A percentile compares a stretch with the other conserved stretches of the same genome.
Conservation (phyloP, 371 early-diverging fungal genomes). For the Capillidium rhysosporum region DNA sequence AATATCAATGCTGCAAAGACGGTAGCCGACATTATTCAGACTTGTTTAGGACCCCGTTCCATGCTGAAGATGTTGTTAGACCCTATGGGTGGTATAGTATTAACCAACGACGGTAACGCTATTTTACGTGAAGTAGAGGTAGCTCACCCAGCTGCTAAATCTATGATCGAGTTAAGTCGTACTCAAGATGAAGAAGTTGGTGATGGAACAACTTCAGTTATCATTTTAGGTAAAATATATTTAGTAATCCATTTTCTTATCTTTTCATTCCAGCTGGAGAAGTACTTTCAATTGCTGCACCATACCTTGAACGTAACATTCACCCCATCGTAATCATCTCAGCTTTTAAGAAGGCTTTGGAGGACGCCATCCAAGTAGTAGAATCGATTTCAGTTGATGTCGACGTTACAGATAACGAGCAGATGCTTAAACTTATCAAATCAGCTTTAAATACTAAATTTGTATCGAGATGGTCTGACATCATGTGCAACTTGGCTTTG, state of each 20-base stretch:
- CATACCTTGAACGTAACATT: conserved; percentile 87
- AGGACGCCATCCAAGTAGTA: conserved; percentile 71
- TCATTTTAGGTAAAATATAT: conserved; percentile 65
- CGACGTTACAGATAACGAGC: conserved; percentile 57
- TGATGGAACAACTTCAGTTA: conserved; percentile 99
- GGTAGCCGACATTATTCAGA: conserved; percentile 95
- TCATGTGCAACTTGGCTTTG: conserved; percentile 94
- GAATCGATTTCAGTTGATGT: conserved; percentile 69
- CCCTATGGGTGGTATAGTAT: conserved; percentile 98
- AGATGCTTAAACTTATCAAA: conserved; percentile 81
- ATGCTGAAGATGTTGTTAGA: conserved; percentile 99
- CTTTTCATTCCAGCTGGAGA: conserved; percentile 63
- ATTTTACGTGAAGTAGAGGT: conserved; percentile 99
- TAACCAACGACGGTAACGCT: conserved; percentile 99
- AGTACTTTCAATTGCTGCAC: conserved; percentile 75
- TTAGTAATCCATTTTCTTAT: neutral
- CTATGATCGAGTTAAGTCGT: conserved; percentile 97
- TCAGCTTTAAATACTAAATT: conserved; percentile 95
- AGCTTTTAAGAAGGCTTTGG: conserved; percentile 80
- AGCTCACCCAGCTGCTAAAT: conserved; percentile 98
- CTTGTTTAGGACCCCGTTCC: conserved; percentile 97
- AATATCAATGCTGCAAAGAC: conserved; percentile 97
- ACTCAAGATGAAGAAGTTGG: conserved; percentile 99
- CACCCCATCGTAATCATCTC: conserved; percentile 97
- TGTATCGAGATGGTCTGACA: conserved; percentile 82